Percentiles rank a stretch among this genome's conserved stretches.
Conservation (phyloP, 1,139 yeast species). For the Kodamaea suecica region DNA sequence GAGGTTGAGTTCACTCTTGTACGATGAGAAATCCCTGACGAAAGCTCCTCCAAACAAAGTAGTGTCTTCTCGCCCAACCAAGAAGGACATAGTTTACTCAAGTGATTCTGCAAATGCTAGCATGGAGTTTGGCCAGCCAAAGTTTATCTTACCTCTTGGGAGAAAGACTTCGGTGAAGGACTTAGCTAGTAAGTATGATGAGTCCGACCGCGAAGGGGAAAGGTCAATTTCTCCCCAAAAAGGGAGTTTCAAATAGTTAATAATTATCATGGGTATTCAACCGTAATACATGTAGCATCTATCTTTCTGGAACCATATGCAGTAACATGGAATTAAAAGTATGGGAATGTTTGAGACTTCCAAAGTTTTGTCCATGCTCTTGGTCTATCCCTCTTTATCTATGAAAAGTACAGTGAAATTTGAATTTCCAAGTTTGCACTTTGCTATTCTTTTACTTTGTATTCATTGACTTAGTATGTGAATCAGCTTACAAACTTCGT, state of each 20-base stretch:
- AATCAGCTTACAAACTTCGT: no score
- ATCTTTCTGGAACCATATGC: no score
- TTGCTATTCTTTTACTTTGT: no score
- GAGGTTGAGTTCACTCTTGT: constrained; percentile 27
- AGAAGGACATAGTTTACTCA: constrained; percentile 27
- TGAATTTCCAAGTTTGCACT: no score
- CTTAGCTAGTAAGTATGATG: constrained; percentile 30
- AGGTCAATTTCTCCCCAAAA: not conserved
- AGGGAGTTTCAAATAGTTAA: not conserved
- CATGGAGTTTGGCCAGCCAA: constrained; percentile 25
- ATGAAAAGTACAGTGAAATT: no score
- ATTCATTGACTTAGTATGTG: no score
- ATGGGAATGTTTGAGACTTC: no score
- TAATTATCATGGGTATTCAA: no score
- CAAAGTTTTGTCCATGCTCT: no score
- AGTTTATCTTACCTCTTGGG: constrained; percentile 26
- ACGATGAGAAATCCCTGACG: constrained; percentile 20
- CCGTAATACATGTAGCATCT: no score
- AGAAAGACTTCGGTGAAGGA: constrained; percentile 37
- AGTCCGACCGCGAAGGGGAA: not conserved
- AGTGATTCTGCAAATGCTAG: constrained; percentile 14
- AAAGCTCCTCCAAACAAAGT: constrained; percentile 12
- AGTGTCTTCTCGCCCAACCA: constrained; percentile 30
- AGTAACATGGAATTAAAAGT: no score
- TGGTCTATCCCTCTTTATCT: no score